Evolutionary conservation across 164 flowering plant species (phyloP), one percentile per base, ranked within the genome.

Genomic region (Chimonanthus salicifolius): DNA sequence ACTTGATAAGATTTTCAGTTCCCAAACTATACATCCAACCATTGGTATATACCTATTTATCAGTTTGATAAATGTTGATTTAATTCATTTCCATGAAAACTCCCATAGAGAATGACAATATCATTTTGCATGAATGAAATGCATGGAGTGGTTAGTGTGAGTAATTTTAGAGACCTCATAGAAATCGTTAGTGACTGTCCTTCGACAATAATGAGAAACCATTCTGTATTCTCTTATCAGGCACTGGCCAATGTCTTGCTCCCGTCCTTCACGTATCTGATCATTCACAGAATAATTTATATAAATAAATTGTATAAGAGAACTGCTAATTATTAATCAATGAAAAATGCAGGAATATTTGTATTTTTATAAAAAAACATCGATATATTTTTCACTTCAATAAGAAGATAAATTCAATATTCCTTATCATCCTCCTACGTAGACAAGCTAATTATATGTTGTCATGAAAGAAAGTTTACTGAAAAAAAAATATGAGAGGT

Each of bases 251-350:
- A 94, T 77, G 71, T 93, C 92, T 81, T 88, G 90, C 43, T 85
- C 84, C 79, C 97, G 84, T 10, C 97, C 97, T 84, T 87, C 90
- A 84, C 97, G 85, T 58, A 94, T 88, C 98, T 94, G 90, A 58
- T 16, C 33, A 48, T 16, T 0, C 43, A 47, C 2, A 47, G 13
- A 10, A 11, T 3, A 3, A 16, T 9, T 9, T 63, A 18, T 18
- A 63, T 16, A 18, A 20, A 21, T 6, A 13, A n/a, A n/a, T 45
- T 16, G 47, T 43, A 11, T 11, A 44, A 13, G 7, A 4, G 4
- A 10, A 9, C 3, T 7, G 13, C 45, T 43, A 7, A 66, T 1
- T 21, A 20, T 43, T 2, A 20, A 64, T 4, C 8, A 7, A 0
- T 46, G 7, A 4, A 5, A 64, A 64, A 64, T 64, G 67, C 2